These are phyloP conservation scores for Takashimella koratensis DNA, from an alignment of 1,284 basidiomycete species.

Conservation along the genomic window DNA sequence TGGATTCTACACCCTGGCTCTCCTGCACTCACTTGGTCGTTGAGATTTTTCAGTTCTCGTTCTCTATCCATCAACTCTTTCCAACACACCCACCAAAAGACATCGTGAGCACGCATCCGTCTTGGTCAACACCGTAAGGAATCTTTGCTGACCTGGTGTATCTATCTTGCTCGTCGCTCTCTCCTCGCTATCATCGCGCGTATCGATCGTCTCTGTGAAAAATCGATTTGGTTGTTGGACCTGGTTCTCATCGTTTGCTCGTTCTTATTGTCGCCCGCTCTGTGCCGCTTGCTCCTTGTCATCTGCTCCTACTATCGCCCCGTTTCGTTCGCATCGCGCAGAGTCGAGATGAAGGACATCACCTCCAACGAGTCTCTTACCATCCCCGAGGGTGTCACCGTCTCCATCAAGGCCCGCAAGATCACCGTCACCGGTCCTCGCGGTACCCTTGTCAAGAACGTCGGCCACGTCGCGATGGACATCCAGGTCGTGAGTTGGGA, in stretches of 20 bases:
- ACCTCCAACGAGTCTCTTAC: slow-evolving; percentile 72
- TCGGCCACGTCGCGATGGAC: slow-evolving; percentile 96
- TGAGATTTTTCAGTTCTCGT: neutral
- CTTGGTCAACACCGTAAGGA: neutral
- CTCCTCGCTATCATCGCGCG: neutral
- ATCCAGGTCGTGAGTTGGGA: slow-evolving; percentile 69
- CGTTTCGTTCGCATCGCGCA: neutral
- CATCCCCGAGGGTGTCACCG: slow-evolving; percentile 79
- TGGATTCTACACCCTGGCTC: too few relatives aligned
- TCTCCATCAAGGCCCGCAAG: slow-evolving; percentile 80
- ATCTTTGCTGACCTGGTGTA: neutral
- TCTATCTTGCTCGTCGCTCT: too few relatives aligned
- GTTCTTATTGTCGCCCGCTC: neutral
- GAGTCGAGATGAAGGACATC: slow-evolving; percentile 51
- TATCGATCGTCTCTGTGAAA: neutral
- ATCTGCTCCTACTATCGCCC: neutral
- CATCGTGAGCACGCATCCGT: neutral
- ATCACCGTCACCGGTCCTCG: slow-evolving; percentile 87
- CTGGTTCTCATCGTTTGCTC: neutral
- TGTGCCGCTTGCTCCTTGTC: neutral
- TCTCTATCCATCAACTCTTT: neutral
- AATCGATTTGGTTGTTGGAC: neutral
- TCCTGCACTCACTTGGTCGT: neutral
- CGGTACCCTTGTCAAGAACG: slow-evolving; percentile 82
- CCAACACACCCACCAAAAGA: neutral